Percentiles rank a stretch among this genome's conserved stretches.
phyloP scores from a whole-genome alignment of 495 filamentous ascomycete genomes.

The Stereocaulon alpinum region DNA sequence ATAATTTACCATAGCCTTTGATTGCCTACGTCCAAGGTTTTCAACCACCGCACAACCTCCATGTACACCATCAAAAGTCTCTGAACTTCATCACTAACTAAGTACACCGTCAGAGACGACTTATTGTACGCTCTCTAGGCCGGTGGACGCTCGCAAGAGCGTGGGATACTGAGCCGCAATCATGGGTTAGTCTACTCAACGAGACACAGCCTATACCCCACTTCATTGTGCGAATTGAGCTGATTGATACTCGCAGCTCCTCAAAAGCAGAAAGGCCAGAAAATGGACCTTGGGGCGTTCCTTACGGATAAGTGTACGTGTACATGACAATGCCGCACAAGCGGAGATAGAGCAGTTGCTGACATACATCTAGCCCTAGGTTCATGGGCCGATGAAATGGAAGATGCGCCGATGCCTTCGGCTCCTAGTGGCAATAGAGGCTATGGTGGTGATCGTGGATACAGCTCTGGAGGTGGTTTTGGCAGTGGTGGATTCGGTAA shows the following conservation, averaged over 20 bases:
- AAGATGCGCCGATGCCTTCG: constrained; percentile 59
- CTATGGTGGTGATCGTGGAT: constrained; percentile 31
- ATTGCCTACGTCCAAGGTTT: constrained; percentile 1
- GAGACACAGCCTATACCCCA: constrained; percentile 17
- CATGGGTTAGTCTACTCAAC: constrained; percentile 59
- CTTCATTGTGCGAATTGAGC: constrained; percentile 14
- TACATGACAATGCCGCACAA: constrained; percentile 10
- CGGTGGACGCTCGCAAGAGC: constrained; percentile 17
- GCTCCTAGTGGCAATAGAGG: constrained; percentile 11
- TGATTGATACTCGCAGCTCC: constrained; percentile 54
- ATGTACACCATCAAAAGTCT: background rate
- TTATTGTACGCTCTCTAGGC: constrained; percentile 2
- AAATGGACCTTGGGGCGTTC: constrained; percentile 90
- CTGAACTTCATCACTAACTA: background rate
- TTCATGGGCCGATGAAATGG: constrained; percentile 98
- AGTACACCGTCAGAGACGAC: background rate
- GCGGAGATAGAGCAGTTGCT: constrained; percentile 26
- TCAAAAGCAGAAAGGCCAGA: constrained; percentile 74
- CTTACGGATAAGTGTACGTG: constrained; percentile 72
- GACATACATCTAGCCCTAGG: constrained; percentile 55
- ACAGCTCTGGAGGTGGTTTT: constrained; percentile 15
- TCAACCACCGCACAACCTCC: background rate
- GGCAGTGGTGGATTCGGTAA: constrained; percentile 7
- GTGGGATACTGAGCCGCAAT: constrained; percentile 49
- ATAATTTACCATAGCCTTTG: background rate